Evolutionary conservation across 129 eudicot genomes (phyloP), one percentile per base, ranked within the genome.

Genomic region (Helianthus annuus): DNA sequence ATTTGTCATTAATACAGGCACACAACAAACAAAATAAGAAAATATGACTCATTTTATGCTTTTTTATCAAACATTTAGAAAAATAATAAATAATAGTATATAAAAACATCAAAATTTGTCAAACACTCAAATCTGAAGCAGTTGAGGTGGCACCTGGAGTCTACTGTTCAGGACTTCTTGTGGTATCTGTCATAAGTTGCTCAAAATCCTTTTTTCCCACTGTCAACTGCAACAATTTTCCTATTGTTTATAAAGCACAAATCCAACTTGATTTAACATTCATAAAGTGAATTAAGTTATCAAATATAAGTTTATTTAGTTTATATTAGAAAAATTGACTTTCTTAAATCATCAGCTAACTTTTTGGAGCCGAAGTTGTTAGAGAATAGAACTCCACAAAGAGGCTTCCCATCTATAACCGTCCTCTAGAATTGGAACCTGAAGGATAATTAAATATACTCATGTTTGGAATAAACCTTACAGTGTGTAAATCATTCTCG

Each of bases 361-460:
- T 72, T 67, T 40, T 57, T 52, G 58, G 75, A 54, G 75, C 68
- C 74, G 58, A 77, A 65, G 58, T 81, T 83, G 69, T 81, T 86
- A 64, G 89, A 83, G 66, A 94, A 94, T 36, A 94, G 70, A 66
- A 94, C 77, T 72, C 99, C 99, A 79, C 93, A 96, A 34, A 94
- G 89, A 79, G 81, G 84, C 86, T 86, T 90, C 57, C 99, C 99
- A 83, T 94, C 97, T 46, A 94, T 88, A 69, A 88, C 70, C 40
- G 99, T 94, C 82, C n/a, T n/a, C n/a, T n/a, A n/a, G n/a, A n/a
- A n/a, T n/a, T n/a, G n/a, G n/a, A n/a, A n/a, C n/a, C n/a, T n/a
- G n/a, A n/a, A n/a, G n/a, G n/a, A n/a, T n/a, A n/a, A n/a, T n/a
- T n/a, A n/a, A n/a, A n/a, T n/a, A n/a, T n/a, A n/a, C n/a, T n/a